These are phyloP conservation scores for Aspergillus sp. DNA, from an alignment of 2,329 filamentous ascomycete genomes.

Conservation along the genomic window DNA sequence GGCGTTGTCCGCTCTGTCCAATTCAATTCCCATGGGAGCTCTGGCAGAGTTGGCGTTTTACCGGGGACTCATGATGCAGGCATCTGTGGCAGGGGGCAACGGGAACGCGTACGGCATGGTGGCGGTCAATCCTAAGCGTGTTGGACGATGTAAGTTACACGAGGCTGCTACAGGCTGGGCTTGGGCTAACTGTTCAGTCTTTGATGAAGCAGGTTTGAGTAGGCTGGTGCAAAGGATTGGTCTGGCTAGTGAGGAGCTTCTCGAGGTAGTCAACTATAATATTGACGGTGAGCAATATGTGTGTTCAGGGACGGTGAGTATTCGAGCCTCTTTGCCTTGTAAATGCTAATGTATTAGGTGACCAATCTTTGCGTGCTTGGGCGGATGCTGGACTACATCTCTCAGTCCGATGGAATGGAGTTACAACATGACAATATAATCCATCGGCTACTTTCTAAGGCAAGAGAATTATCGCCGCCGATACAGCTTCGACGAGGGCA, in stretches of 20 bases:
- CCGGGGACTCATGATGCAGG: conserved; percentile 95
- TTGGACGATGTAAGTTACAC: conserved; percentile 16
- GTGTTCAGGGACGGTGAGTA: conserved; percentile 58
- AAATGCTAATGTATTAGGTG: conserved; percentile 7
- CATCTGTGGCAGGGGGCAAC: conserved; percentile 91
- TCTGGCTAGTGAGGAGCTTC: conserved; percentile 83
- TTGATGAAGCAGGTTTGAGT: conserved; percentile 90
- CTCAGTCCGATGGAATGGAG: neutral
- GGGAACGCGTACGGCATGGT: conserved; percentile 56
- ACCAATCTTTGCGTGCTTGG: conserved; percentile 21
- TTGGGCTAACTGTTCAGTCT: conserved; percentile 70
- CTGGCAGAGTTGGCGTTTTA: conserved; percentile 97
- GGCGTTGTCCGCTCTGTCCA: conserved; percentile 85
- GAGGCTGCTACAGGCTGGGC: neutral
- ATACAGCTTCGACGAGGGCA: conserved; percentile 90
- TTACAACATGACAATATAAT: conserved; percentile 7
- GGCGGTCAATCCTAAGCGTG: conserved; percentile 21
- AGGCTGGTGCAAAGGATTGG: conserved; percentile 91
- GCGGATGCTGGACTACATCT: conserved; percentile 18
- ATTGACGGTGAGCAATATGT: conserved; percentile 68
- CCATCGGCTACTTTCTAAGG: conserved; percentile 67
- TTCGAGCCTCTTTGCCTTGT: neutral
- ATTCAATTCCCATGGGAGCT: conserved; percentile 95
- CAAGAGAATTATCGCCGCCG: conserved; percentile 68
- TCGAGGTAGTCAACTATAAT: conserved; percentile 96